Evolutionary conservation across 108 stramenopile species (phyloP), one percentile per base, ranked within the genome.

Genomic region (Discostella stelligeroides): DNA sequence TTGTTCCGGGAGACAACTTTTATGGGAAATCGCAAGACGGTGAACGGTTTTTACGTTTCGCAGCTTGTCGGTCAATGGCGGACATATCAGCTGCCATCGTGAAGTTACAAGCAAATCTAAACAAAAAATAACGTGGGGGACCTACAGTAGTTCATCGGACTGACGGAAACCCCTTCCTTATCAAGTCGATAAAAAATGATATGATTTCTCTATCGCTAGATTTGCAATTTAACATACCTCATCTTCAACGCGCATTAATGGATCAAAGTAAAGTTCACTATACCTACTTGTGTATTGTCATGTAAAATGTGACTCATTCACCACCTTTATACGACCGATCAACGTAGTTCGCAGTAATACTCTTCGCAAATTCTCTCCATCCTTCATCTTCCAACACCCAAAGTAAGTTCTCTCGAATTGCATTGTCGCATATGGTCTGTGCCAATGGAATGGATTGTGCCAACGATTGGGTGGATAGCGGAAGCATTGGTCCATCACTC

Each of bases 1-100:
- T 84, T 69, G 89, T 90, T 37, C 89, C 89, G 41, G 89, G 86
- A 13, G 84, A 85, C 45, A 88, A 87, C 49, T 90, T 90, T 63
- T 87, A 84, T 67, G 81, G 86, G 2, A 81, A 76, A 42, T 76
- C 73, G 12, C 59, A 41, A 7, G 70, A 83, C 6, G 78, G 73
- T 0, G 20, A 61, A 18, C 23, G 70, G 20, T 83, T 84, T 61
- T 62, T 90, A 29, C 58, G 89, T 34, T 90, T 90, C 72, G 89
- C 89, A 21, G 86, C 85, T 20, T 87, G 86, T 76, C 78, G 89
- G 17, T 85, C 84, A 8, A 60, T 76, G 43, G 48, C 63, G 12
- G 89, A 87, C 60, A 28, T 90, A 7, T 68, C 70, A 9, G 54
- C 60, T 29, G 88, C 88, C 7, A 70, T 73, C 10, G 43, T 48